Percentiles rank a stretch among this genome's conserved stretches.
Conservation (phyloP, 192 early-diverging fungal species). For the Coemansia sp. region DNA sequence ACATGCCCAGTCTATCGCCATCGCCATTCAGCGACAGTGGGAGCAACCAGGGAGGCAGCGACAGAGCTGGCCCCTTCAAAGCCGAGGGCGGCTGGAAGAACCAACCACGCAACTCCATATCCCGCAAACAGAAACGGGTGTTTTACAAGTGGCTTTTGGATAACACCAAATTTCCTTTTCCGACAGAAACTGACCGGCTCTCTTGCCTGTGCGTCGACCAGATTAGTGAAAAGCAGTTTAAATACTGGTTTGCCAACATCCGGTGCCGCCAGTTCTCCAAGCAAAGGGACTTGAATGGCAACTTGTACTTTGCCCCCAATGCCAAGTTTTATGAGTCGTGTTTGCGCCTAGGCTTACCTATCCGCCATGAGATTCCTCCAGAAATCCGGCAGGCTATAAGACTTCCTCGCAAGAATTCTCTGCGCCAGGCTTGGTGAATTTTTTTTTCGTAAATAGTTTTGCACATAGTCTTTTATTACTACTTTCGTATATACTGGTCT, state of each 20-base stretch:
- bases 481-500: background rate
- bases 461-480: background rate
- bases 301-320: constrained; percentile 31
- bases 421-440: background rate
- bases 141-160: constrained; percentile 39
- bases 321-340: constrained; percentile 45
- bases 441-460: background rate
- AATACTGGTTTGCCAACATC: constrained; percentile 49
- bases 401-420: constrained; percentile 6
- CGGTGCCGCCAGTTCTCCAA: constrained; percentile 43
- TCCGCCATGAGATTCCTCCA: constrained; percentile 15
- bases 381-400: constrained; percentile 15
- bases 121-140: constrained; percentile 22
- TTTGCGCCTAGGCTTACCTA: constrained; percentile 17
- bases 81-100: constrained; percentile 22
- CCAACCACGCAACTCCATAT: constrained; percentile 36
- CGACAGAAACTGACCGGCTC: constrained; percentile 28
- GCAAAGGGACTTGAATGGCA: constrained; percentile 17
- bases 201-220: constrained; percentile 15
- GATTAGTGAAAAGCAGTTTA: constrained; percentile 32
- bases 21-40: constrained; percentile 1
- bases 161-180: constrained; percentile 25
- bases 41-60: constrained; percentile 5
- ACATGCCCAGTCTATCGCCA: background rate
- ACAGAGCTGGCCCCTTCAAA: background rate